phyloP scores from a whole-genome alignment of 768 basidiomycete species.

The Rhodotorula graminis region DNA sequence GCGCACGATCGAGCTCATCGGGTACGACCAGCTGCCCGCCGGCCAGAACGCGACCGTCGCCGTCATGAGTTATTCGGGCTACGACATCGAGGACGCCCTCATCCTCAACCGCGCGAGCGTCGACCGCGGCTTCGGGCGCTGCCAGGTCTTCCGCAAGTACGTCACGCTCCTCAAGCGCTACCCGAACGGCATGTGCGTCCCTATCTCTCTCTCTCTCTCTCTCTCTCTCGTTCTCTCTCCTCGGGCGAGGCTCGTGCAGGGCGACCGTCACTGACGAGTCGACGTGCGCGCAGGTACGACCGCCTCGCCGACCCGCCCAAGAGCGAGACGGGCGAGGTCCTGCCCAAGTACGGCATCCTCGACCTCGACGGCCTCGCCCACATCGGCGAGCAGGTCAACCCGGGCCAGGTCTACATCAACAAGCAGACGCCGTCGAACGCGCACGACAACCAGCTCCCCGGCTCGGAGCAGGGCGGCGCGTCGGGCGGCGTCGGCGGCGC shows the following conservation, averaged over 20 bases:
- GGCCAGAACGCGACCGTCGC: constrained; percentile 98
- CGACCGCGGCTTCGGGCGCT: constrained; percentile 94
- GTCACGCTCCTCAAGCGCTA: constrained; percentile 90
- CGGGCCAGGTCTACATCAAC: constrained; percentile 90
- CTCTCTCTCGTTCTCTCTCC: not conserved
- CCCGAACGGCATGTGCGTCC: constrained; percentile 87
- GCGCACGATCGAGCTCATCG: constrained; percentile 92
- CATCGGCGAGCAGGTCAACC: constrained; percentile 87
- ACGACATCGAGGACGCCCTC: constrained; percentile 98
- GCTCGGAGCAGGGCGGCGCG: constrained; percentile 7
- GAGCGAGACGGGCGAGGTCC: constrained; percentile 70
- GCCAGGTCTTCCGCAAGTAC: constrained; percentile 95
- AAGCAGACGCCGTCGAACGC: constrained; percentile 93
- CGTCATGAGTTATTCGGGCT: constrained; percentile 98
- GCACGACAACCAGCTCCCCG: constrained; percentile 55
- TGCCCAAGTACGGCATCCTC: constrained; percentile 84
- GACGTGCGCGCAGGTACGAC: constrained; percentile 61
- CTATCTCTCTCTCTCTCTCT: not conserved
- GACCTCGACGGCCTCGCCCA: constrained; percentile 89
- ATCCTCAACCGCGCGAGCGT: constrained; percentile 94
- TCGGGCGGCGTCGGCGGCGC: not conserved
- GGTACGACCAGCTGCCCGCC: constrained; percentile 92
- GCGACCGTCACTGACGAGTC: not conserved
- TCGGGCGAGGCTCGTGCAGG: no score
- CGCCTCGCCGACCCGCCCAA: constrained; percentile 86